Evolutionary conservation across 208 protist genomes (phyloP), one percentile per base, ranked within the genome.

Genomic region (Wallacemonas sp.): DNA sequence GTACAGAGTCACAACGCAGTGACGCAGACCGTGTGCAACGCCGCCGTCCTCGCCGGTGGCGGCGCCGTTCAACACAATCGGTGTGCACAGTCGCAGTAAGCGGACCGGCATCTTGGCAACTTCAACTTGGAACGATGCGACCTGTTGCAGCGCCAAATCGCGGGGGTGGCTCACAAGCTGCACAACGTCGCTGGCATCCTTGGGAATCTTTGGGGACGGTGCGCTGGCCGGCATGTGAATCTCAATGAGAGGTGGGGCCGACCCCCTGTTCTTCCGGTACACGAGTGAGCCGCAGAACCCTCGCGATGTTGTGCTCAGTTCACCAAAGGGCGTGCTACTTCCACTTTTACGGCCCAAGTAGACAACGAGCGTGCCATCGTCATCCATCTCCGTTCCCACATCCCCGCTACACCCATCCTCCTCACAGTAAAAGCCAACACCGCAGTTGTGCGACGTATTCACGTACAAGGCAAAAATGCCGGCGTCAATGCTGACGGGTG

Each of bases 401-500:
- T 80, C 81, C 13, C 86, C 91, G 6, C 65, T 62, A 63, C 84
- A 92, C 12, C 88, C 88, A 46, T 92, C 85, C 55, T 94, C 88
- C 63, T 90, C 83, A 34, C 79, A 69, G 68, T 91, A 97, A 58
- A 91, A 87, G 42, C 91, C 84, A 34, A 97, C 76, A 15, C 85
- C 89, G 68, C 83, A 96, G 78, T 94, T 97, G 67, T 93, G 85
- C 3, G 85, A 91, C 10, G 87, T 86, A 76, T 97, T 92, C 55
- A 97, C 80, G 68, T 93, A 97, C 19, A 97, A 79, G 17, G 88
- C 68, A 67, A 97, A 94, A 33, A 70, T 68, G 48, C 78, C 76
- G 5, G 76, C 62, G 15, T 91, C 86, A 12, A 94, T 66, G 30
- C 74, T 61, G 19, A 93, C 79, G 10, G 73, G 62, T 32, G 70